These are phyloP conservation scores for Cubamyces lactineus DNA, from an alignment of 768 basidiomycete species.

Conservation along the genomic window DNA sequence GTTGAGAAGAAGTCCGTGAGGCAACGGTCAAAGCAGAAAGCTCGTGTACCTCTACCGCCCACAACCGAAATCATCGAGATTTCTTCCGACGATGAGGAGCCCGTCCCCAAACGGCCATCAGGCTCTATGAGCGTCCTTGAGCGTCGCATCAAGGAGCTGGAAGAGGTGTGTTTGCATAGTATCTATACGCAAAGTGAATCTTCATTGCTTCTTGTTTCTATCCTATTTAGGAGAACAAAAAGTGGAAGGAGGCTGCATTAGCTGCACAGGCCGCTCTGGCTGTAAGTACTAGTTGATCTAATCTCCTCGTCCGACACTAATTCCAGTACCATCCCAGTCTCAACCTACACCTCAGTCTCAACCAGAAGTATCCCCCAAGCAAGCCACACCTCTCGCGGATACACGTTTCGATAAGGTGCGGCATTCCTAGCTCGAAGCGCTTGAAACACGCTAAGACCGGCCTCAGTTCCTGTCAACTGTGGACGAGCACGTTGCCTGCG, in stretches of 20 bases:
- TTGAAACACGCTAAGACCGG: neutral
- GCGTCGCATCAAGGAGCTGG: constrained; percentile 19
- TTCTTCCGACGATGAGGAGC: constrained; percentile 31
- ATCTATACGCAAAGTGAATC: neutral
- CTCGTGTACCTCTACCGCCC: constrained; percentile 12
- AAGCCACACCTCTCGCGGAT: constrained; percentile 2
- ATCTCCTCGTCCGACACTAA: too few relatives aligned
- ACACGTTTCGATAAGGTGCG: constrained; percentile 10
- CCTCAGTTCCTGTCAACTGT: constrained; percentile 33
- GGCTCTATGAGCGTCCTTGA: constrained; percentile 3
- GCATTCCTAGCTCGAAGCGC: neutral
- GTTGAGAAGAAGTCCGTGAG: constrained; percentile 4
- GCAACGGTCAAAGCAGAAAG: constrained; percentile 23
- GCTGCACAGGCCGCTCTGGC: neutral
- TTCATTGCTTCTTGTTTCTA: neutral
- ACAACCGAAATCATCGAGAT: constrained; percentile 28
- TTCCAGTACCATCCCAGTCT: neutral
- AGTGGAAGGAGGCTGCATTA: constrained; percentile 4
- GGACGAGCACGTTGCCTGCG: constrained; percentile 61
- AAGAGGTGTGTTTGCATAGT: constrained; percentile 17
- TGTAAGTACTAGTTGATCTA: too few relatives aligned
- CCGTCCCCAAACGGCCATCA: constrained; percentile 4
- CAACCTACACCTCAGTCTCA: neutral
- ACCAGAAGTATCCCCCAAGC: neutral
- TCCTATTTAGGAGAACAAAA: constrained; percentile 11